phyloP scores from a whole-genome alignment of 192 early-diverging fungal genomes.

The Linnemannia zychae region DNA sequence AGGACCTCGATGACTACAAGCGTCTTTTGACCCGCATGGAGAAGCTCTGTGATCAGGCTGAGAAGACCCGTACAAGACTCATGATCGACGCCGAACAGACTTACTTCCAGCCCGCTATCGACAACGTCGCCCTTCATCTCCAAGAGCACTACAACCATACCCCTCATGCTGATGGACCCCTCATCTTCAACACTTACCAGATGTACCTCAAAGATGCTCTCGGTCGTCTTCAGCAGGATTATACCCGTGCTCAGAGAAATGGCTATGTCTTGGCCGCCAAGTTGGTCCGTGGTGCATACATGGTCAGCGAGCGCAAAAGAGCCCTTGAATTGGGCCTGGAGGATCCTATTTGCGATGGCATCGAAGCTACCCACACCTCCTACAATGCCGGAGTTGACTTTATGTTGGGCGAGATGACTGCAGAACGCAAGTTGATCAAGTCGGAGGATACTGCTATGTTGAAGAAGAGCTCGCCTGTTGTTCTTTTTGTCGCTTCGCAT shows the following conservation, averaged over 20 bases:
- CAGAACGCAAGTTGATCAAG: not conserved
- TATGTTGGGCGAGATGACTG: conserved; percentile 70
- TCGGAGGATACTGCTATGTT: conserved; percentile 16
- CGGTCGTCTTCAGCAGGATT: conserved; percentile 73
- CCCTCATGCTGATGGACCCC: conserved; percentile 59
- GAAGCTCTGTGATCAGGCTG: conserved; percentile 73
- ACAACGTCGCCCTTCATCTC: conserved; percentile 82
- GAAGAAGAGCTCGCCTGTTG: conserved; percentile 59
- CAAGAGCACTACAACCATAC: conserved; percentile 77
- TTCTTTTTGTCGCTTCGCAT: conserved; percentile 92
- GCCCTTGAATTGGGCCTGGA: conserved; percentile 75
- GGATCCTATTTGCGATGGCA: conserved; percentile 85
- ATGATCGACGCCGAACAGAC: conserved; percentile 95
- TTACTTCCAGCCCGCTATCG: conserved; percentile 95
- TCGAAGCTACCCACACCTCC: conserved; percentile 84
- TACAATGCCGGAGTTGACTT: conserved; percentile 85
- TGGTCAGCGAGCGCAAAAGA: conserved; percentile 68
- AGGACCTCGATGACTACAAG: conserved; percentile 80
- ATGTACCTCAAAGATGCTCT: conserved; percentile 87
- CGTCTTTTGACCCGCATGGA: conserved; percentile 76
- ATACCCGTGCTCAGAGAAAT: conserved; percentile 74
- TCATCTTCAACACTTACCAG: conserved; percentile 96
- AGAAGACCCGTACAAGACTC: conserved; percentile 73
- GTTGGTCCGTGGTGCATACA: conserved; percentile 74
- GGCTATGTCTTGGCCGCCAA: conserved; percentile 86